Evolutionary conservation across 352 stramenopile species (phyloP).

Genomic region (Globisporangium acanthophoron): DNA sequence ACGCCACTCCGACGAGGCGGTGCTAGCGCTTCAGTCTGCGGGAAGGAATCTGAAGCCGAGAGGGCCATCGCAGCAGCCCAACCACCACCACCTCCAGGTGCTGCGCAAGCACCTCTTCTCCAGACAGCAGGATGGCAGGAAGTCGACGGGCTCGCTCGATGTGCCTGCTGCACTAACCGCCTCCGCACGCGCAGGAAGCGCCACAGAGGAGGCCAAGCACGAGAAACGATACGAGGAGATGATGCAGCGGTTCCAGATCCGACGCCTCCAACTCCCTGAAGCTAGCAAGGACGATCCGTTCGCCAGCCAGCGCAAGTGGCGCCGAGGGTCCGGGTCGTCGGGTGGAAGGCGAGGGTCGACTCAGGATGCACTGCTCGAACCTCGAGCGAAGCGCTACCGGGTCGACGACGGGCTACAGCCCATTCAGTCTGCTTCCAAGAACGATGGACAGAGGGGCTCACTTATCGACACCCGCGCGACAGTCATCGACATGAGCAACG

Average conservation of each 20-base stretch:
- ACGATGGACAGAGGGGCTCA: neutral
- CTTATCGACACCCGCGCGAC: neutral
- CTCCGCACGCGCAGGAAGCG: neutral
- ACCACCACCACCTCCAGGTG: conserved; percentile 1
- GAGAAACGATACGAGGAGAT: conserved; percentile 20
- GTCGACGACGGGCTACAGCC: neutral
- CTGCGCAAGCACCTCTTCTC: conserved; percentile 1
- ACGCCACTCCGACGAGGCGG: neutral
- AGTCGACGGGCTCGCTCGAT: neutral
- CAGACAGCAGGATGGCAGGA: neutral
- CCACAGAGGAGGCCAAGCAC: neutral
- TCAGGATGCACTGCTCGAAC: neutral
- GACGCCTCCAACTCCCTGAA: neutral
- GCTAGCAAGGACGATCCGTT: neutral
- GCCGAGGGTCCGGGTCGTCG: neutral
- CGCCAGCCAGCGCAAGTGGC: neutral
- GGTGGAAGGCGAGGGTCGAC: neutral
- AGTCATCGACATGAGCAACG: conserved; percentile 1
- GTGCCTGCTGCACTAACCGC: neutral
- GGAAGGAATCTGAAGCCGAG: neutral
- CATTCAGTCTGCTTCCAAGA: neutral
- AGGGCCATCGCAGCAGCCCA: neutral
- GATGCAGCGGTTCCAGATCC: conserved; percentile 9
- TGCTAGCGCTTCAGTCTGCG: neutral
- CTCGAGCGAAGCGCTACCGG: neutral